Conservation (phyloP, 2,329 filamentous ascomycete genomes). For the Lasiodiplodia gonubiensis region DNA sequence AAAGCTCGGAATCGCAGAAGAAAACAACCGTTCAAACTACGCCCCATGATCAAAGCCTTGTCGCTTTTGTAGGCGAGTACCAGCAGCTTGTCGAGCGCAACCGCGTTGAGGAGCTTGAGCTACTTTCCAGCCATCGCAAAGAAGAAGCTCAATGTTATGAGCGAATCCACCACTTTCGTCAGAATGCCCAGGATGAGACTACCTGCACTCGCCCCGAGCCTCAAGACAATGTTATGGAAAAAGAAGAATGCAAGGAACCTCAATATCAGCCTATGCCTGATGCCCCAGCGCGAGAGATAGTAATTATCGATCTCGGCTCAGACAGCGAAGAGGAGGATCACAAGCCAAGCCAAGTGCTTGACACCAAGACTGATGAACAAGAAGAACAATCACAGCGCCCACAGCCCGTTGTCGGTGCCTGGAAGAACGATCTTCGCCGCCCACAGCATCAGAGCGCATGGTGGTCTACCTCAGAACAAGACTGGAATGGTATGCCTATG, state of each 20-base stretch:
- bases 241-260: too few species aligned
- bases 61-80: background rate
- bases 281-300: background rate
- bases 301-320: background rate
- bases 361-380: background rate
- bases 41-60: too few species aligned
- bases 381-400: background rate
- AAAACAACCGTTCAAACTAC: too few species aligned
- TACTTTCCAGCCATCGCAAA: background rate
- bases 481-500: background rate
- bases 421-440: too few species aligned
- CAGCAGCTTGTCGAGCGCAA: background rate
- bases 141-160: background rate
- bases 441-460: background rate
- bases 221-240: too few species aligned
- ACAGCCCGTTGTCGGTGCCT: background rate
- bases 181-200: background rate
- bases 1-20: background rate
- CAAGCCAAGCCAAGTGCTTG: background rate
- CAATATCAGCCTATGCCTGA: background rate
- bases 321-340: background rate
- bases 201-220: background rate
- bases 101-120: background rate
- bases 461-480: background rate
- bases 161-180: background rate